A percentile compares a stretch with the other conserved stretches of the same genome.
phyloP scores from a whole-genome alignment of 83 land plant species.

The Larix sibirica region DNA sequence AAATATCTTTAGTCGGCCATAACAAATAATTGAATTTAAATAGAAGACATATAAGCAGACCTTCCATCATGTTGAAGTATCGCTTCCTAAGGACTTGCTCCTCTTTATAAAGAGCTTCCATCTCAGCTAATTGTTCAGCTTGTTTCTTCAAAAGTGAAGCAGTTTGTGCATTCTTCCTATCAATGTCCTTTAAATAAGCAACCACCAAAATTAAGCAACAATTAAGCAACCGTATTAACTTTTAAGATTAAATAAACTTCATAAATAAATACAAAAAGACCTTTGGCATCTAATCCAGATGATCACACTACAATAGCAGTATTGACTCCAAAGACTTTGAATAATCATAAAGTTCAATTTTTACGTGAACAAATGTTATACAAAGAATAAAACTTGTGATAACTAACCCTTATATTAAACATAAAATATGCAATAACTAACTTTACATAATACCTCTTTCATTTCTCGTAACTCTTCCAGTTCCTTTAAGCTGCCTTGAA shows the following conservation, averaged over 20 bases:
- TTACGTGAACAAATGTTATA: background rate
- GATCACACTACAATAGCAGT: too few species aligned
- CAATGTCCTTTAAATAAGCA: constrained; percentile 65
- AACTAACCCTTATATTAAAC: background rate
- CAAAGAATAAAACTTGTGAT: background rate
- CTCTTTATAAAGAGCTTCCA: constrained; percentile 86
- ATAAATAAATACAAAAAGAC: background rate
- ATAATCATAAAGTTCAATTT: background rate
- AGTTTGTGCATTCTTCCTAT: constrained; percentile 95
- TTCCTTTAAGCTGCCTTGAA: constrained; percentile 71
- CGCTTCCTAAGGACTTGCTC: constrained; percentile 92
- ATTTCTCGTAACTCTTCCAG: constrained; percentile 84
- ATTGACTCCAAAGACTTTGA: background rate
- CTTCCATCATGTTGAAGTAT: constrained; percentile 95
- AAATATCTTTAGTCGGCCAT: background rate
- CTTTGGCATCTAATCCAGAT: too few species aligned
- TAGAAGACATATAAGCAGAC: constrained; percentile 25
- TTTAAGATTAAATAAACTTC: background rate
- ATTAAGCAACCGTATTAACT: background rate
- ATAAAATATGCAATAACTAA: background rate
- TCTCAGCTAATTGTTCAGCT: constrained; percentile 77
- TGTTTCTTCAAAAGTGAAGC: constrained; percentile 91
- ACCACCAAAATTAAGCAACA: too few species aligned
- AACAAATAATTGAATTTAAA: background rate
- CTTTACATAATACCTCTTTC: constrained; percentile 58